Base-by-base conservation (phyloP, 805 yeast species). In the Cephaloascus fragrans region DNA sequence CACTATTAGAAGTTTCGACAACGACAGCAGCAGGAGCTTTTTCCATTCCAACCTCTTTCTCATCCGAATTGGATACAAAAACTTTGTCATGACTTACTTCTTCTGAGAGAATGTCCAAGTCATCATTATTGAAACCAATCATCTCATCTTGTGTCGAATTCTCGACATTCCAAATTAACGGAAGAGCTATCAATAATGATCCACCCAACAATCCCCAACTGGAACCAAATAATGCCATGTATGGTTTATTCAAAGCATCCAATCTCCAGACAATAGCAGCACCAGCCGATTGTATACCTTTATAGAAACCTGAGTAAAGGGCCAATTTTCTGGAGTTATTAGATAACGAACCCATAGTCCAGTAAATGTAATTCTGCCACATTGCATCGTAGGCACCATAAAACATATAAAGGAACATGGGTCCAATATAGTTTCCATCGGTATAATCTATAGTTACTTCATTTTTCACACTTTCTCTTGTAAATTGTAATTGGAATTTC, bases 201-300 rank as follows among this genome's bases (percentile, higher is more conserved):
- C 67, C 79, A 31, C 56, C 61, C 26, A 64, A 56, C 43, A 77
- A 56, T 9, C 59, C 81, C 80, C 81, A 75, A 14, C 72, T 62
- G 8, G 71, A 56, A 10, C 57, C 73, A 52, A 73, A 75, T 52
- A 72, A 50, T 31, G 50, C 49, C 48, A 60, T 57, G 52, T 64
- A 77, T 6, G 61, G 44, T 20, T 40, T 43, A 16, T 49, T 54
- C 28, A 60, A 42, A 23, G 74, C 68, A 49, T 76, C 81, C 44
- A 75, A 55, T 47, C 77, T 59, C 82, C 81, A 78, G 12, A 69
- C 70, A 36, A 77, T 62, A 18, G 77, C 83, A 12, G 77, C 75
- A 51, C 80, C 80, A 8, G 81, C 82, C 32, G 77, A 69, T 57
- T 77, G 83, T 42, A 78, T 55, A 41, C 79, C 75, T 61, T 78